These are phyloP conservation scores for Xylaria grammica DNA, from an alignment of 495 filamentous ascomycete species.

Conservation along the genomic window DNA sequence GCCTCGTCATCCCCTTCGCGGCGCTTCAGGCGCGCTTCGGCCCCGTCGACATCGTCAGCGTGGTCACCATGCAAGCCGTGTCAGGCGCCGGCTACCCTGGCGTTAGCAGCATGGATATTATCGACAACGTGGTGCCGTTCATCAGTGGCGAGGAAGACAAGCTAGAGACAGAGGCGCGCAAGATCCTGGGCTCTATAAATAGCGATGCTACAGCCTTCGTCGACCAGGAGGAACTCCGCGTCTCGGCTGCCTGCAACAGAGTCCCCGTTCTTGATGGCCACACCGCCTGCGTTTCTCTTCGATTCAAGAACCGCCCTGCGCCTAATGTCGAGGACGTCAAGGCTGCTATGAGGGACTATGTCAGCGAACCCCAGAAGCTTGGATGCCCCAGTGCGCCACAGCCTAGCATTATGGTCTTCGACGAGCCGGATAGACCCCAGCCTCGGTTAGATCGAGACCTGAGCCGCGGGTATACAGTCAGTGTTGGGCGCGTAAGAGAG, in stretches of 20 bases:
- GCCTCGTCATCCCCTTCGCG: conserved; percentile 86
- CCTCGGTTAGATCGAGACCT: conserved; percentile 82
- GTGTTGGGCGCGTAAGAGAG: conserved; percentile 77
- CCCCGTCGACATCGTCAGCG: conserved; percentile 71
- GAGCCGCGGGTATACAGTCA: conserved; percentile 77
- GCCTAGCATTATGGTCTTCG: conserved; percentile 75
- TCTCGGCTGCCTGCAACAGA: conserved; percentile 82
- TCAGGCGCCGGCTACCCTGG: conserved; percentile 90
- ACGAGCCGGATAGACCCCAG: conserved; percentile 81
- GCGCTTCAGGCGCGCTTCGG: conserved; percentile 80
- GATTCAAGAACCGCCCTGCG: conserved; percentile 63
- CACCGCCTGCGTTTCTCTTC: conserved; percentile 79
- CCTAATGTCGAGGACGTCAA: conserved; percentile 70
- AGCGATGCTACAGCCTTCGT: conserved; percentile 67
- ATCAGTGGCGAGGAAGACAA: conserved; percentile 92
- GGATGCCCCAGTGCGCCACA: conserved; percentile 78
- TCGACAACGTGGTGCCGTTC: conserved; percentile 86
- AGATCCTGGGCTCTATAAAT: conserved; percentile 78
- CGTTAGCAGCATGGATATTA: conserved; percentile 71
- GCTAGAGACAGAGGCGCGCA: conserved; percentile 81
- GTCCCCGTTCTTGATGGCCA: conserved; percentile 86
- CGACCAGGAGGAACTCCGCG: conserved; percentile 64
- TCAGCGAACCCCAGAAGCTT: conserved; percentile 73
- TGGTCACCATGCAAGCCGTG: conserved; percentile 88
- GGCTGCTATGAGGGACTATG: conserved; percentile 71